Evolutionary conservation across 129 eudicot genomes (phyloP).

Genomic region (Logfia minima): DNA sequence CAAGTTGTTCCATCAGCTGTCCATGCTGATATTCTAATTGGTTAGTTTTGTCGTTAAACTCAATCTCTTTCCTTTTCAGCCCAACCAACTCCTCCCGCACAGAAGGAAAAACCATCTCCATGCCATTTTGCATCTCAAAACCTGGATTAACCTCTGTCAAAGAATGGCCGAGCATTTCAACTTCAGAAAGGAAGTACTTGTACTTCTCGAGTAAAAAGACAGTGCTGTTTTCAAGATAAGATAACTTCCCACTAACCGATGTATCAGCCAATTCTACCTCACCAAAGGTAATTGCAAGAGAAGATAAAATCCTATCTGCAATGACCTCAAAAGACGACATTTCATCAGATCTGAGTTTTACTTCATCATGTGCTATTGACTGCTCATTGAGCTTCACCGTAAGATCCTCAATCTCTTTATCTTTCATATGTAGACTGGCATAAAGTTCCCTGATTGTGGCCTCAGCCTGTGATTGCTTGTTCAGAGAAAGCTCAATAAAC

Average conservation of each 20-base stretch:
- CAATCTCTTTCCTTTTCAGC: constrained; percentile 57
- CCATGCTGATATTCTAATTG: constrained; percentile 57
- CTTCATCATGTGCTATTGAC: constrained; percentile 40
- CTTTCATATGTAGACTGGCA: constrained; percentile 43
- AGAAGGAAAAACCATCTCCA: constrained; percentile 42
- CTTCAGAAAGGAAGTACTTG: constrained; percentile 56
- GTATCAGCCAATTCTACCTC: constrained; percentile 50
- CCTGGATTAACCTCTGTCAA: constrained; percentile 54
- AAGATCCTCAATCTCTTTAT: constrained; percentile 65
- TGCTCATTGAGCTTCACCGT: constrained; percentile 44
- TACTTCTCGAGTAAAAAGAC: constrained; percentile 59
- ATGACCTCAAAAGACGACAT: constrained; percentile 38
- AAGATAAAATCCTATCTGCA: constrained; percentile 52
- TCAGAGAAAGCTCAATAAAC: constrained; percentile 41
- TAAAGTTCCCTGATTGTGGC: constrained; percentile 48
- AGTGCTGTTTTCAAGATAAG: constrained; percentile 53
- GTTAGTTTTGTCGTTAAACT: constrained; percentile 45
- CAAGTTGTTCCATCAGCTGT: constrained; percentile 58
- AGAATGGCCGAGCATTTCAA: constrained; percentile 55
- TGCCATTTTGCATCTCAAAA: constrained; percentile 46
- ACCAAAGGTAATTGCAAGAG: constrained; percentile 38
- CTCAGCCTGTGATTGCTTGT: constrained; percentile 43
- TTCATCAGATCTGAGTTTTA: constrained; percentile 30
- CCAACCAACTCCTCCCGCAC: constrained; percentile 56
- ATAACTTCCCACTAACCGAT: constrained; percentile 59